These are phyloP conservation scores for Plenodomus lindquistii DNA, from an alignment of 2,329 filamentous ascomycete genomes.

Conservation along the genomic window DNA sequence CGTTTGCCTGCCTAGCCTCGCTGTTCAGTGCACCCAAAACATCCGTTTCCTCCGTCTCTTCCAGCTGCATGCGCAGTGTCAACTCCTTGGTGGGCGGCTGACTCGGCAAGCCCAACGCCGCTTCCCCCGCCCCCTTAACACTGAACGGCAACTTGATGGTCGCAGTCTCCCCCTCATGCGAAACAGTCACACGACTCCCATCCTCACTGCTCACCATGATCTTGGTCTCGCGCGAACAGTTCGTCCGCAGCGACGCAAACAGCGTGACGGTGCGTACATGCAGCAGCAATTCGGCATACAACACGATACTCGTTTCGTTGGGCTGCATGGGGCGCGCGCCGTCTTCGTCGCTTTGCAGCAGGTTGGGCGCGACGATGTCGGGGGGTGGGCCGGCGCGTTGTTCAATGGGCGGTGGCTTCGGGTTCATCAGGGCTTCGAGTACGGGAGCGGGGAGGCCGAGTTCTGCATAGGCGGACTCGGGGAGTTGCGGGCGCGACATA, in stretches of 20 bases:
- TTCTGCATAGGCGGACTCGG: slow-evolving; percentile 41
- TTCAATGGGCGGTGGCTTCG: slow-evolving; percentile 21
- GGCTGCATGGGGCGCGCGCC: slow-evolving; percentile 26
- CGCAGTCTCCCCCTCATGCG: slow-evolving; percentile 51
- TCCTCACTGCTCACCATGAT: slow-evolving; percentile 51
- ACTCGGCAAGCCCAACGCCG: slow-evolving; percentile 55
- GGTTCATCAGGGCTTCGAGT: slow-evolving; percentile 38
- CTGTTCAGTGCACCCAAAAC: slow-evolving; percentile 32
- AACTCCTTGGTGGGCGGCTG: slow-evolving; percentile 53
- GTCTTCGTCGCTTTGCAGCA: slow-evolving; percentile 33
- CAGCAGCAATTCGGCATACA: slow-evolving; percentile 64
- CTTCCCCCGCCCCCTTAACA: slow-evolving; percentile 48
- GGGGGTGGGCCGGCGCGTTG: slow-evolving; percentile 11
- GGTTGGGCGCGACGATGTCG: slow-evolving; percentile 33
- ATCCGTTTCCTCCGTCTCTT: slow-evolving; percentile 44
- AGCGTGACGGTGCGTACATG: slow-evolving; percentile 65
- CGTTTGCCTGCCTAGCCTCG: slow-evolving; percentile 39
- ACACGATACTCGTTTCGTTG: slow-evolving; percentile 39
- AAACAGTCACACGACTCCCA: slow-evolving; percentile 49
- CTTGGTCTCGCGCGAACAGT: slow-evolving; percentile 49
- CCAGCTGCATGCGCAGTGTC: slow-evolving; percentile 58
- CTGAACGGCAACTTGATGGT: slow-evolving; percentile 53
- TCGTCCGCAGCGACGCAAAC: slow-evolving; percentile 55
- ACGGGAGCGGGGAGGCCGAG: slow-evolving; percentile 37
- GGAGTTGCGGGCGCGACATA: slow-evolving; percentile 40